Percentiles rank a stretch among this genome's conserved stretches.
These are phyloP conservation scores for Kwoniella mangroviensis DNA, from an alignment of 768 basidiomycete genomes.

Conservation along the genomic window DNA sequence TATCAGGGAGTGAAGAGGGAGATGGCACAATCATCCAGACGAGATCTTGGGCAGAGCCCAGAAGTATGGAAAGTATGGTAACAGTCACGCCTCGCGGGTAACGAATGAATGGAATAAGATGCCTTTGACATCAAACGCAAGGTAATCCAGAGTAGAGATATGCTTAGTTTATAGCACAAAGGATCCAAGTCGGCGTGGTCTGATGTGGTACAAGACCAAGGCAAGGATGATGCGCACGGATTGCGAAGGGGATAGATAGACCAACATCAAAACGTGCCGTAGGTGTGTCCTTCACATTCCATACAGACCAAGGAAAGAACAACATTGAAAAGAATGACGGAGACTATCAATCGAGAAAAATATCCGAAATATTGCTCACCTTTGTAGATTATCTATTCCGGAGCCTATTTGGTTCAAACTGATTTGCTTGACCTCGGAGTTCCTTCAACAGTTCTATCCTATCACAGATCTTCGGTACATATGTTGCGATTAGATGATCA, in stretches of 20 bases:
- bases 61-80: neutral
- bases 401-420: neutral
- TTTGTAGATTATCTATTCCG: neutral
- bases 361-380: neutral
- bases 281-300: neutral
- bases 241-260: neutral
- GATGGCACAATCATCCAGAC: neutral
- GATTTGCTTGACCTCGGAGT: too few species aligned
- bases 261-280: neutral
- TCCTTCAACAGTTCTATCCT: too few species aligned
- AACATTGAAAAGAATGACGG: neutral
- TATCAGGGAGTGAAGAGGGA: neutral
- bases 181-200: neutral
- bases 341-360: constrained; percentile 3
- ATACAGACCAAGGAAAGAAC: too few species aligned
- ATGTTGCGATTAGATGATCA: too few species aligned
- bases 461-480: too few species aligned
- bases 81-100: neutral
- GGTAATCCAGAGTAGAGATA: neutral
- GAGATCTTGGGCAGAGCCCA: neutral
- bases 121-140: too few species aligned
- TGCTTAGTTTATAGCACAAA: neutral
- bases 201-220: neutral
- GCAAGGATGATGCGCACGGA: constrained; percentile 1
- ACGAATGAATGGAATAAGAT: too few species aligned